Base-by-base conservation (phyloP, 495 filamentous ascomycete species). In the Penicillium steckii region DNA sequence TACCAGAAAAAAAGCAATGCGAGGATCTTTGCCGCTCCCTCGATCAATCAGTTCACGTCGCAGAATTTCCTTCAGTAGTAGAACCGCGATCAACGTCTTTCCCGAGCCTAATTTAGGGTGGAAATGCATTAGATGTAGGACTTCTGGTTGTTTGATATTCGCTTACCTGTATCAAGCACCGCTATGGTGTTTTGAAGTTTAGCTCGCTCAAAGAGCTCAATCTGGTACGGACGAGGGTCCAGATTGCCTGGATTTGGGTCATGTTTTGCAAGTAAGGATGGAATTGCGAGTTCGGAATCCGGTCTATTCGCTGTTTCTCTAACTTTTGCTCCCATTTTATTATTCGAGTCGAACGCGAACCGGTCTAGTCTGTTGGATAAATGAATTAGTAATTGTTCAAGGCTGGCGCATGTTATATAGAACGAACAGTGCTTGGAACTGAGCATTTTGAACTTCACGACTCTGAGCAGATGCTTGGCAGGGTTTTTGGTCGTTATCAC, bases 51-150 rank as follows among this genome's bases (percentile, higher is more conserved):
- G 72, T 68, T 97, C 94, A 48, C 85, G 75, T 22, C 91, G 81
- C 15, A 97, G 74, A 18, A 85, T 82, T 56, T 94, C 81, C 40
- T 85, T 85, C 15, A 98, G 74, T 5, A 98, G 80, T 24, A 97
- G 75, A 13, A 91, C 93, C 0, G 95, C 94, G 59, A 98, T 97
- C 21, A 97, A 75, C 0, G 94, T 98, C 66, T 98, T 98, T 13
- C 94, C 94, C n/a, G 95, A 91, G 30, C 94, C 89, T 90, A 33
- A 8, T 18, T 12, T n/a, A n/a, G n/a, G n/a, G n/a, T n/a, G n/a
- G 37, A n/a, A 27, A 27, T 3, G 25, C 10, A 4, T 48, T 25
- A 44, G 46, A 24, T n/a, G n/a, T n/a, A n/a, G n/a, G n/a, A n/a
- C n/a, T 6, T 15, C n/a, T 17, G 8, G n/a, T 7, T 19, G 0